phyloP scores from a whole-genome alignment of 495 filamentous ascomycete species.

The Daldinia caldariorum region DNA sequence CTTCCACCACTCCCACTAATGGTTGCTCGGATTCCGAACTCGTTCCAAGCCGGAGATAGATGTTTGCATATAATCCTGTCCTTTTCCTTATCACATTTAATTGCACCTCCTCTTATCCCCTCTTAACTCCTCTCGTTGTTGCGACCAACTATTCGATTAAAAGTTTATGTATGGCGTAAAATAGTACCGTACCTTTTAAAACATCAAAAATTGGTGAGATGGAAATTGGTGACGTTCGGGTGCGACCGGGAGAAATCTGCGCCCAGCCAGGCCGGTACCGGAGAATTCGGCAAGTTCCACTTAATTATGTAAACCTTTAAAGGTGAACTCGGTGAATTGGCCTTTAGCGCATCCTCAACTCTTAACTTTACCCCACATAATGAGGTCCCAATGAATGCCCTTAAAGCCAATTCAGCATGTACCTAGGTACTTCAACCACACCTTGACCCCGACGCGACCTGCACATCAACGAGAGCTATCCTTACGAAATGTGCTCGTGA shows the following conservation, averaged over 20 bases:
- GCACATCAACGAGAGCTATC: background rate
- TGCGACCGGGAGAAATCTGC: conserved; percentile 31
- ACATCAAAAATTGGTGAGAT: conserved; percentile 1
- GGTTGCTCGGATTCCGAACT: conserved; percentile 42
- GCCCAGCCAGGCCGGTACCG: conserved; percentile 34
- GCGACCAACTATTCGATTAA: background rate
- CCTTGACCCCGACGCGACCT: background rate
- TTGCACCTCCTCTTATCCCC: background rate
- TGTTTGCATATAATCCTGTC: conserved; percentile 2
- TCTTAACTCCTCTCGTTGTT: background rate
- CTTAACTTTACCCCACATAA: background rate
- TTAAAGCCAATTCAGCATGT: background rate
- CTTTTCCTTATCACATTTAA: background rate
- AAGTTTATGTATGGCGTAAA: background rate
- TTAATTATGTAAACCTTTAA: conserved; percentile 6
- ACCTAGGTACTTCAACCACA: conserved; percentile 1
- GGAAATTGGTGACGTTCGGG: conserved; percentile 19
- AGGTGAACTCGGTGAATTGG: background rate
- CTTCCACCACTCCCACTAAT: conserved; percentile 17
- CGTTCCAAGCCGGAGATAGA: conserved; percentile 14
- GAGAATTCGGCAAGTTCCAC: conserved; percentile 17
- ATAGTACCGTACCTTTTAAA: background rate
- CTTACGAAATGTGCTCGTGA: background rate
- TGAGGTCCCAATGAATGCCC: background rate
- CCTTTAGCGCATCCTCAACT: background rate